phyloP scores from a whole-genome alignment of 352 stramenopile species.

The Peronospora destructor region DNA sequence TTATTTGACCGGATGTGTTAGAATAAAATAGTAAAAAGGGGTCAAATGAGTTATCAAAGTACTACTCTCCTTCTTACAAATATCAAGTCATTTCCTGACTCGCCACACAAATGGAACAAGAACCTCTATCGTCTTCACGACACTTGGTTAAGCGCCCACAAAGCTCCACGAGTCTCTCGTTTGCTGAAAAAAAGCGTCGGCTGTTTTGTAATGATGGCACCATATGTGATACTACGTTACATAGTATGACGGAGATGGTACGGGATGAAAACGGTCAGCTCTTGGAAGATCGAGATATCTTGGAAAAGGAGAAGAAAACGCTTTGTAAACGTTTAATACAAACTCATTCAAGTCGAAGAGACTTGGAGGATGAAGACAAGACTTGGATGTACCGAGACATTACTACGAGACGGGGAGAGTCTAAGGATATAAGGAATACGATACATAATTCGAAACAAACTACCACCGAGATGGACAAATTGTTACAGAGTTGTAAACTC shows the following conservation, averaged over 20 bases:
- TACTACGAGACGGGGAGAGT: slow-evolving; percentile 8
- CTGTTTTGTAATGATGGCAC: slow-evolving; percentile 14
- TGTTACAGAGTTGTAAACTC: slow-evolving; percentile 24
- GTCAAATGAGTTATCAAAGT: too few relatives aligned
- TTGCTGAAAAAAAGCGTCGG: slow-evolving; percentile 1
- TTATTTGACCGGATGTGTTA: too few relatives aligned
- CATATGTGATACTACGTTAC: slow-evolving; percentile 26
- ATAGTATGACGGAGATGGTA: slow-evolving; percentile 34
- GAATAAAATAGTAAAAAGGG: too few relatives aligned
- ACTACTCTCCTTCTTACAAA: background rate
- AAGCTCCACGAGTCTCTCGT: background rate
- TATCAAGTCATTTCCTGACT: background rate
- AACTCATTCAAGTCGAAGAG: slow-evolving; percentile 21
- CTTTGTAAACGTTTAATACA: slow-evolving; percentile 13
- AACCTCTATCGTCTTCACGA: background rate
- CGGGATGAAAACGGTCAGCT: slow-evolving; percentile 37
- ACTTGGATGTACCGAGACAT: slow-evolving; percentile 28
- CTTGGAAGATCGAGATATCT: slow-evolving; percentile 8
- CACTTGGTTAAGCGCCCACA: slow-evolving; percentile 10
- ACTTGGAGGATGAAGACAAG: slow-evolving; percentile 28
- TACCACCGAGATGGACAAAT: slow-evolving; percentile 29
- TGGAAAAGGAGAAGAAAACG: slow-evolving; percentile 17
- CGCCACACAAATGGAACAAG: background rate
- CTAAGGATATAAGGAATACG: slow-evolving; percentile 3
- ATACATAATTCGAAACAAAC: slow-evolving; percentile 8